A percentile compares a stretch with the other conserved stretches of the same genome.
Evolutionary conservation across 352 stramenopile species (phyloP).

Genomic region (Thalassiosira pacifica): DNA sequence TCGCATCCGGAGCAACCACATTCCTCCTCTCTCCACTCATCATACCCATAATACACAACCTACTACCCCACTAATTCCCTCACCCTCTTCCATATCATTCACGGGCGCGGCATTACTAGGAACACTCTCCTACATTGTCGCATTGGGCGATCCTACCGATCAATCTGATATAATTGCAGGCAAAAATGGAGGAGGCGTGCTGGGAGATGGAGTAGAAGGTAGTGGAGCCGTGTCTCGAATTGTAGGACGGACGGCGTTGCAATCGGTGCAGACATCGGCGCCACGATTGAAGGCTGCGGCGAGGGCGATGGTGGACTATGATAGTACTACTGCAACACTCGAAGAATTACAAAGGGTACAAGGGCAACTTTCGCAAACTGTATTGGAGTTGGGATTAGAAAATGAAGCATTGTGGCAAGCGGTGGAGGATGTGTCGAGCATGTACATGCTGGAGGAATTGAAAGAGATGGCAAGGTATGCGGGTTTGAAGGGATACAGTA

Average conservation of each 20-base stretch:
- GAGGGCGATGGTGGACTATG: slow-evolving; percentile 54
- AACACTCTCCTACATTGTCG: slow-evolving; percentile 60
- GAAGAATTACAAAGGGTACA: slow-evolving; percentile 46
- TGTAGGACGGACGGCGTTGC: slow-evolving; percentile 51
- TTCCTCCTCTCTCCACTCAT: slow-evolving; percentile 60
- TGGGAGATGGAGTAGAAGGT: slow-evolving; percentile 59
- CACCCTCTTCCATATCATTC: slow-evolving; percentile 57
- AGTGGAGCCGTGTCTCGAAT: slow-evolving; percentile 61
- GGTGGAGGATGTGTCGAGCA: slow-evolving; percentile 42
- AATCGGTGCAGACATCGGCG: slow-evolving; percentile 40
- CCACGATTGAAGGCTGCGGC: slow-evolving; percentile 58
- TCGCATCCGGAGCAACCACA: slow-evolving; percentile 53
- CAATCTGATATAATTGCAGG: slow-evolving; percentile 47
- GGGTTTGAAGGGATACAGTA: slow-evolving; percentile 50
- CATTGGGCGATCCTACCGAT: slow-evolving; percentile 56
- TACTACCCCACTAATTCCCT: slow-evolving; percentile 58
- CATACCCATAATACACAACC: slow-evolving; percentile 53
- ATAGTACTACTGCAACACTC: slow-evolving; percentile 31
- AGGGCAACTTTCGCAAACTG: slow-evolving; percentile 26
- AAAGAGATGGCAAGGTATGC: slow-evolving; percentile 55
- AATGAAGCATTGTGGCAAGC: slow-evolving; percentile 58
- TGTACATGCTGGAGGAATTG: slow-evolving; percentile 63
- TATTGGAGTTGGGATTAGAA: slow-evolving; percentile 48
- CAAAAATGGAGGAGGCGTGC: background rate
- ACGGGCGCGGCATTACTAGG: slow-evolving; percentile 55